phyloP scores from a whole-genome alignment of 306 rosid species.

The Alnus glutinosa region DNA sequence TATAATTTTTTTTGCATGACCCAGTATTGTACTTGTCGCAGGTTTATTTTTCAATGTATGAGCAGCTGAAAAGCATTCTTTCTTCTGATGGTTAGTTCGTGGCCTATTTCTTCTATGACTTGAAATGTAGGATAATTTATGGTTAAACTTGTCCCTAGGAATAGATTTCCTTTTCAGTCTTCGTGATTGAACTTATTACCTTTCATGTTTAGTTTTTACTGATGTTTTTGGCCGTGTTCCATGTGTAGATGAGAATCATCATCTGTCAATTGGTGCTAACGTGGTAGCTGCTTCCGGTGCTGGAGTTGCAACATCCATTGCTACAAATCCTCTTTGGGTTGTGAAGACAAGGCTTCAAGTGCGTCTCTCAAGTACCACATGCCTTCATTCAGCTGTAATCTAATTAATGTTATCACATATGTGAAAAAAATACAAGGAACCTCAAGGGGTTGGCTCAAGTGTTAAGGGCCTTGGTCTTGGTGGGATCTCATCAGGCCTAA shows the following conservation, averaged over 20 bases:
- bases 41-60: conserved; percentile 76
- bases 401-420: background rate
- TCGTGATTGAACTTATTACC: conserved; percentile 19
- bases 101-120: conserved; percentile 2
- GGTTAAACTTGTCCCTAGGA: background rate
- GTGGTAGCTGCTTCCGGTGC: conserved; percentile 89
- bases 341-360: conserved; percentile 94
- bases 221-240: conserved; percentile 25
- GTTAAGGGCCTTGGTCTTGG: too few relatives aligned
- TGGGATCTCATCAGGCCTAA: too few relatives aligned
- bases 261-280: conserved; percentile 81
- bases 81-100: conserved; percentile 58
- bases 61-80: conserved; percentile 63
- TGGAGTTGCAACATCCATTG: conserved; percentile 81
- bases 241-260: conserved; percentile 58
- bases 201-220: conserved; percentile 4
- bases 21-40: conserved; percentile 31
- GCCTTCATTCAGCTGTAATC: background rate
- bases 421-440: background rate
- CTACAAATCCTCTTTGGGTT: conserved; percentile 92
- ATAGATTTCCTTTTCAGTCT: conserved; percentile 9
- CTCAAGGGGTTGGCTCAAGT: too few relatives aligned
- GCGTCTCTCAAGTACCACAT: conserved; percentile 31
- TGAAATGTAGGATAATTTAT: conserved; percentile 14
- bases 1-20: background rate